phyloP scores from a whole-genome alignment of 2,329 filamentous ascomycete species.

The Cercospora sesami region DNA sequence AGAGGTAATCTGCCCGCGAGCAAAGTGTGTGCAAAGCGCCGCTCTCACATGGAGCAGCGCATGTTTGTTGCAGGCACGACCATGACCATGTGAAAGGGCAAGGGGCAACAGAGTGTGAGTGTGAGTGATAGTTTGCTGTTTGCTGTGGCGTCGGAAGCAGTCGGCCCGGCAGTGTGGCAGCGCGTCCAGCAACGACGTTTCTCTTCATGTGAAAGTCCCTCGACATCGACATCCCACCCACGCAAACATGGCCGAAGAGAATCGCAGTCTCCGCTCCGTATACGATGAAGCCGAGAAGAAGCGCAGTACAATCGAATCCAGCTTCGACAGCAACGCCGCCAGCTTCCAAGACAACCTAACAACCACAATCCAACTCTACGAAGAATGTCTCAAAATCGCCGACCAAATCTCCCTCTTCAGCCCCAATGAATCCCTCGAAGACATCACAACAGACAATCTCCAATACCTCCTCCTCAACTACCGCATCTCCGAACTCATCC shows the following conservation, averaged over 20 bases:
- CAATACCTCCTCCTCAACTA: conserved; percentile 79
- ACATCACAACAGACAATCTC: conserved; percentile 79
- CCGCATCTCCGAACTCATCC: conserved; percentile 75
- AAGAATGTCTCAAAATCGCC: conserved; percentile 69
- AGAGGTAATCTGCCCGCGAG: not conserved
- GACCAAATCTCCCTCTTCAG: conserved; percentile 80
- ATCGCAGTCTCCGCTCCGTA: conserved; percentile 56
- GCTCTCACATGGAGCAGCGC: not conserved
- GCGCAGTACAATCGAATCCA: conserved; percentile 59
- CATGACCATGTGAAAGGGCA: not conserved
- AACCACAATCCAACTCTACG: conserved; percentile 68
- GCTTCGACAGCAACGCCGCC: conserved; percentile 64
- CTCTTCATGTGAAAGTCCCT: conserved; percentile 8
- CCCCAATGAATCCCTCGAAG: conserved; percentile 83
- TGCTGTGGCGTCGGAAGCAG: not conserved
- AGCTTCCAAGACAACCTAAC: conserved; percentile 68
- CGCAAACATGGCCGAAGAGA: conserved; percentile 47
- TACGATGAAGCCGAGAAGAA: conserved; percentile 56
- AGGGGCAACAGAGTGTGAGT: not conserved
- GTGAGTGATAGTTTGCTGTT: not conserved
- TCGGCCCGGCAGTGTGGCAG: not conserved
- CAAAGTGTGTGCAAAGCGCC: not conserved
- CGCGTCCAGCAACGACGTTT: not conserved
- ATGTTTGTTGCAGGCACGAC: not conserved
- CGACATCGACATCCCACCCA: not conserved